Percentiles rank a stretch among this genome's conserved stretches.
Conservation (phyloP, 2,329 filamentous ascomycete species). For the Alternaria solani region DNA sequence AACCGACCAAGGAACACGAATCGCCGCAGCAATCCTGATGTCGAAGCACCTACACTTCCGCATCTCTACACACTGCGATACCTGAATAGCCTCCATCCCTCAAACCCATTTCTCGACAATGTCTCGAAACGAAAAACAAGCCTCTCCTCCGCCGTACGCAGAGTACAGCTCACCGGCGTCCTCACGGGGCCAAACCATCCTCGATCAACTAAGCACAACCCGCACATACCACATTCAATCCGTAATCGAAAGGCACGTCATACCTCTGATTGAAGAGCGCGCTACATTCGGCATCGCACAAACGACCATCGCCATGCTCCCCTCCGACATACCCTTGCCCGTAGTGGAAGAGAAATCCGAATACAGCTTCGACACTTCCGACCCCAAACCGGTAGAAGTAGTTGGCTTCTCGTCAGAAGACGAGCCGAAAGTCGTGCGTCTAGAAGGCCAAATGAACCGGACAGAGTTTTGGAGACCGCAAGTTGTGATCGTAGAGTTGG, state of each 20-base stretch:
- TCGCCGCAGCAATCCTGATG: neutral
- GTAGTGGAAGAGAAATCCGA: slow-evolving; percentile 37
- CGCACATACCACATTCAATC: slow-evolving; percentile 52
- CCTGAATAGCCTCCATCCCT: neutral
- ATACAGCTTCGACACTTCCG: slow-evolving; percentile 38
- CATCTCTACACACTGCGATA: neutral
- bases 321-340: slow-evolving; percentile 51
- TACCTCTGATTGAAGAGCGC: slow-evolving; percentile 52
- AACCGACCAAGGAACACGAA: neutral
- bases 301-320: slow-evolving; percentile 56
- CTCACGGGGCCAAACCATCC: slow-evolving; percentile 39
- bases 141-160: slow-evolving; percentile 16
- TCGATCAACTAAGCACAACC: slow-evolving; percentile 49
- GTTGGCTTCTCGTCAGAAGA: slow-evolving; percentile 53
- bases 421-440: slow-evolving; percentile 50
- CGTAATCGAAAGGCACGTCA: slow-evolving; percentile 52
- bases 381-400: slow-evolving; percentile 42
- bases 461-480: slow-evolving; percentile 56
- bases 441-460: slow-evolving; percentile 52
- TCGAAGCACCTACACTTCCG: neutral
- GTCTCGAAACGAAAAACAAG: slow-evolving; percentile 19
- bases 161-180: slow-evolving; percentile 29
- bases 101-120: slow-evolving; percentile 9
- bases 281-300: slow-evolving; percentile 54
- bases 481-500: slow-evolving; percentile 53